These are phyloP conservation scores for Rhodotorula sp. DNA, from an alignment of 1,284 basidiomycete species.

Conservation along the genomic window DNA sequence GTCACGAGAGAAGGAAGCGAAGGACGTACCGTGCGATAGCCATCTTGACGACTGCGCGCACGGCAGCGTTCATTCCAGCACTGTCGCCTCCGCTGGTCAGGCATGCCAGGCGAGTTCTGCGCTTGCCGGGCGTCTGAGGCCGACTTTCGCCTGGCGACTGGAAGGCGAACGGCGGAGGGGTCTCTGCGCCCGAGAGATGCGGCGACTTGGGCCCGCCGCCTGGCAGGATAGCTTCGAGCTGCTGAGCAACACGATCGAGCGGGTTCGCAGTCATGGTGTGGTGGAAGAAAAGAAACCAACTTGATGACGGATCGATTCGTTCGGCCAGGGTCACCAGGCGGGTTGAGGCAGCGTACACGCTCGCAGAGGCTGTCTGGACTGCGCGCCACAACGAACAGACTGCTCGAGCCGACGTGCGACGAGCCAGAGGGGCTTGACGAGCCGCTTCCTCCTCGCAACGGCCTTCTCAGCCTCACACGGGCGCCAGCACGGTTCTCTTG, in stretches of 20 bases:
- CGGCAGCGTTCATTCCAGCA: conserved; percentile 82
- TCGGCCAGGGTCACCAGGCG: too few relatives aligned
- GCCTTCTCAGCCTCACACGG: too few relatives aligned
- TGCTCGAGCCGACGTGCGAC: too few relatives aligned
- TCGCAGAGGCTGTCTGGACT: too few relatives aligned
- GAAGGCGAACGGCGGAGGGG: conserved; percentile 12
- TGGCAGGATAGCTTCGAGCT: conserved; percentile 26
- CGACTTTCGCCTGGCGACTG: background rate
- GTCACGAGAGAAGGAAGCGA: background rate
- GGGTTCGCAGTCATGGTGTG: conserved; percentile 10
- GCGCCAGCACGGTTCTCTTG: too few relatives aligned
- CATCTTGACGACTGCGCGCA: conserved; percentile 83
- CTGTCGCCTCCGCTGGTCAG: conserved; percentile 96
- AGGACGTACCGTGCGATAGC: conserved; percentile 74
- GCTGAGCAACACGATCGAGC: conserved; percentile 22
- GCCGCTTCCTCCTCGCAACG: too few relatives aligned
- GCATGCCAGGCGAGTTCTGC: conserved; percentile 77
- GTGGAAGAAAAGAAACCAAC: too few relatives aligned
- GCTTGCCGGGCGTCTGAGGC: conserved; percentile 8
- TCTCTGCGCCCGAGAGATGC: conserved; percentile 4
- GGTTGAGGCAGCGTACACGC: too few relatives aligned
- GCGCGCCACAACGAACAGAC: too few relatives aligned
- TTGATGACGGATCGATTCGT: too few relatives aligned
- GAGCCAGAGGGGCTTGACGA: too few relatives aligned
- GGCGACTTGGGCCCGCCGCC: conserved; percentile 12